Evolutionary conservation across 1,284 basidiomycete species (phyloP).

Genomic region (Anthracocystis walkeri): DNA sequence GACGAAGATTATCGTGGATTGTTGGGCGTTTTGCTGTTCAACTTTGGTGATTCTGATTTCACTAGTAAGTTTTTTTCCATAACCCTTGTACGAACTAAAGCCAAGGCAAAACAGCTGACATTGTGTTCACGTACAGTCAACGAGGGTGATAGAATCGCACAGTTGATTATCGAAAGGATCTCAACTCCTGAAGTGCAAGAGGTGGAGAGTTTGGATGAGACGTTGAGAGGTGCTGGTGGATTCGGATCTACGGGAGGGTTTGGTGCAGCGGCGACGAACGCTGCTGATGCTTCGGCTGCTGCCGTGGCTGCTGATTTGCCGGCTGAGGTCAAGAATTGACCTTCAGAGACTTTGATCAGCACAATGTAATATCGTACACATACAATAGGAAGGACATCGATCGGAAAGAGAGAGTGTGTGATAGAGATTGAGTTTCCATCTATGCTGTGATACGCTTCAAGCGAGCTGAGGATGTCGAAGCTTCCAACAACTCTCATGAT

Average conservation of each 20-base stretch:
- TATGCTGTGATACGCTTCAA: neutral
- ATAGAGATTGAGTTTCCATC: no score
- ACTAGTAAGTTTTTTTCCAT: constrained; percentile 77
- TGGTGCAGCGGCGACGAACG: constrained; percentile 15
- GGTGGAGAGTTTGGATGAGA: constrained; percentile 86
- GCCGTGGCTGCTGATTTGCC: constrained; percentile 37
- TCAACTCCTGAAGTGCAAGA: constrained; percentile 85
- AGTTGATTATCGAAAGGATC: constrained; percentile 91
- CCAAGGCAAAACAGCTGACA: neutral
- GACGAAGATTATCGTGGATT: constrained; percentile 95
- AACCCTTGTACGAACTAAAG: neutral
- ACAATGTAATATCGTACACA: neutral
- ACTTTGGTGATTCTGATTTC: constrained; percentile 85
- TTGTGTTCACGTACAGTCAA: constrained; percentile 74
- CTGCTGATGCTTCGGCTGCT: constrained; percentile 20
- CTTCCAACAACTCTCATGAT: constrained; percentile 42
- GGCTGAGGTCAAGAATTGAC: constrained; percentile 15
- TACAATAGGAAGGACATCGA: neutral
- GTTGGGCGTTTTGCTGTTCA: constrained; percentile 94
- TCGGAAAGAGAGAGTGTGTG: neutral
- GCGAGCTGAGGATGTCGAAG: neutral
- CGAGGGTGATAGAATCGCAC: constrained; percentile 91
- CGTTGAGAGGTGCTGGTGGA: constrained; percentile 84
- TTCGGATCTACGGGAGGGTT: constrained; percentile 91
- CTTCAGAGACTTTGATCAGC: neutral